phyloP scores from a whole-genome alignment of 805 yeast species.

The Soucietia sequanensis region DNA sequence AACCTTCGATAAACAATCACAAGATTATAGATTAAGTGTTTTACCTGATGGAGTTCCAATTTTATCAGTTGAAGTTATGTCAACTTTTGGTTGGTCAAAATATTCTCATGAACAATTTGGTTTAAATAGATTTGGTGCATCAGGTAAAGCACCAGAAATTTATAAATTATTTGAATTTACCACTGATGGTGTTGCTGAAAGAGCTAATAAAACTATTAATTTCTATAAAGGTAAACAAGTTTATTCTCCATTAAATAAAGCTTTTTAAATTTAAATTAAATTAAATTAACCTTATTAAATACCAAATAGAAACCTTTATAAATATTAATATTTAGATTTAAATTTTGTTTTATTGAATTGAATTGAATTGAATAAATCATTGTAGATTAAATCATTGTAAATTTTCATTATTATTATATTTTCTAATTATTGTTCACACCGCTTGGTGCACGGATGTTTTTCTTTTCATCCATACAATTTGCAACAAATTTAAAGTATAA shows the following conservation, averaged over 20 bases:
- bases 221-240: conserved; percentile 78
- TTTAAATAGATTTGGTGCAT: conserved; percentile 93
- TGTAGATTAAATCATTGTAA: too few species aligned
- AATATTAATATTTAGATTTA: too few species aligned
- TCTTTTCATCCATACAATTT: too few species aligned
- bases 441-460: too few species aligned
- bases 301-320: too few species aligned
- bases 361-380: too few species aligned
- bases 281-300: too few species aligned
- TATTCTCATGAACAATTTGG: conserved; percentile 97
- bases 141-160: conserved; percentile 83
- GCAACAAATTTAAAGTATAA: too few species aligned
- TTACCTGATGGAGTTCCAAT: conserved; percentile 95
- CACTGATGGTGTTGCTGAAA: conserved; percentile 86
- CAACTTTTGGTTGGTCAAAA: conserved; percentile 89
- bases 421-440: too few species aligned
- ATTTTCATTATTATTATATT: too few species aligned
- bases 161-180: conserved; percentile 88
- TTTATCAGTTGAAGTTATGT: conserved; percentile 89
- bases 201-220: conserved; percentile 74
- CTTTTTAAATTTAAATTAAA: conserved; percentile 55
- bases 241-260: conserved; percentile 74
- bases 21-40: conserved; percentile 78
- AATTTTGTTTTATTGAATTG: too few species aligned
- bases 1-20: conserved; percentile 82